Evolutionary conservation across 768 basidiomycete genomes (phyloP).

Genomic region (Royoungia palumana): DNA sequence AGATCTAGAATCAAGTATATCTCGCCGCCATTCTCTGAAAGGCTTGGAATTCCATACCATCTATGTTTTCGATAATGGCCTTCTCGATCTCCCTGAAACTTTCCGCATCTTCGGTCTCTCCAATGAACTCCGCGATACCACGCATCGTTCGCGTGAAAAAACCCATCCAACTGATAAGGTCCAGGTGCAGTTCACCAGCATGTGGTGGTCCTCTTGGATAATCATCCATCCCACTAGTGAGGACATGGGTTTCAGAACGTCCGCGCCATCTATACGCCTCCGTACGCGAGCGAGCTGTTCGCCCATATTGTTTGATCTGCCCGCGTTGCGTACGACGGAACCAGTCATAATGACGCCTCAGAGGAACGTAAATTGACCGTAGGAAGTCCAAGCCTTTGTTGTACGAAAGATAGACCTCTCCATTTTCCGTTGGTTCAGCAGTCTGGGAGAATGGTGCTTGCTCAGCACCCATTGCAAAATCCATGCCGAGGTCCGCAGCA

Average conservation of each 20-base stretch:
- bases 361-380: conserved; percentile 73
- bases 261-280: conserved; percentile 97
- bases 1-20: conserved; percentile 52
- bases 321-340: conserved; percentile 93
- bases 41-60: conserved; percentile 46
- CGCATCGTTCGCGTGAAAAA: conserved; percentile 95
- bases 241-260: conserved; percentile 76
- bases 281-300: conserved; percentile 77
- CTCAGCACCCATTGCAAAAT: conserved; percentile 45
- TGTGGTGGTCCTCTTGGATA: conserved; percentile 90
- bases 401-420: conserved; percentile 52
- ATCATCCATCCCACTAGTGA: conserved; percentile 96
- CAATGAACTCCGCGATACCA: conserved; percentile 83
- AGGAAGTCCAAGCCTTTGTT: conserved; percentile 66
- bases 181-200: conserved; percentile 88
- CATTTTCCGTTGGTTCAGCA: conserved; percentile 29
- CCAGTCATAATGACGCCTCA: conserved; percentile 94
- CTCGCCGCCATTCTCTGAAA: neutral
- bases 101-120: conserved; percentile 77
- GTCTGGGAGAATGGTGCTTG: conserved; percentile 49
- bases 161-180: conserved; percentile 94
- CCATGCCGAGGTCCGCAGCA: conserved; percentile 65
- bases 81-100: conserved; percentile 75
- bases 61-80: conserved; percentile 82
- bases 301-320: conserved; percentile 86